Conservation (phyloP, 768 basidiomycete species). For the Rhodotorula graminis region DNA sequence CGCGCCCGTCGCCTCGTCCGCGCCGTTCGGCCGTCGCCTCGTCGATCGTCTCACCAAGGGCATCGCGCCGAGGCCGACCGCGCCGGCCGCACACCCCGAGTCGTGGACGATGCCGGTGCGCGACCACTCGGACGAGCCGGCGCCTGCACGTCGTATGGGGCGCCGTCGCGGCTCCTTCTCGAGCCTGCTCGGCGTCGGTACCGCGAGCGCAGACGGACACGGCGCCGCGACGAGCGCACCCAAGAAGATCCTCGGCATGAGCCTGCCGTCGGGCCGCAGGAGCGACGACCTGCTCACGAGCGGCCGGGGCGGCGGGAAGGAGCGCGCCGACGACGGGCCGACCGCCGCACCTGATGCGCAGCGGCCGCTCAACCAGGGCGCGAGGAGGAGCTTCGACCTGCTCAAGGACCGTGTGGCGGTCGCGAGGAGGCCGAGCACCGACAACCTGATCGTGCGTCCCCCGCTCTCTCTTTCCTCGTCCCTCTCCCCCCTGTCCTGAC, state of each 20-base stretch:
- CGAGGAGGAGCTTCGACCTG: slow-evolving; percentile 21
- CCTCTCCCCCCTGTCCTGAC: no score
- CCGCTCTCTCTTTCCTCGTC: neutral
- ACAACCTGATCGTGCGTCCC: slow-evolving; percentile 33
- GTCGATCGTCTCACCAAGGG: slow-evolving; percentile 15
- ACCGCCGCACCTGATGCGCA: neutral
- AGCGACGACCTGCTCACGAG: slow-evolving; percentile 29
- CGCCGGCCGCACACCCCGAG: neutral
- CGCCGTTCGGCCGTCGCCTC: slow-evolving; percentile 28
- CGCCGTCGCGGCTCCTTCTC: slow-evolving; percentile 12
- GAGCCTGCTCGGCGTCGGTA: slow-evolving; percentile 21
- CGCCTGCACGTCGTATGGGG: neutral
- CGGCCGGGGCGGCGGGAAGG: neutral
- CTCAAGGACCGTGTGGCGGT: slow-evolving; percentile 11
- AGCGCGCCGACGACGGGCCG: neutral
- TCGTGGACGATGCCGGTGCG: slow-evolving; percentile 19
- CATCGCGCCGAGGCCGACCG: neutral
- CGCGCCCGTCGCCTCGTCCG: neutral
- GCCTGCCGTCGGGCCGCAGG: slow-evolving; percentile 14
- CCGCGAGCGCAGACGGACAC: neutral
- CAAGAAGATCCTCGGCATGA: slow-evolving; percentile 29
- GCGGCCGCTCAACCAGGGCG: neutral
- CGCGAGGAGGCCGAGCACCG: slow-evolving; percentile 31
- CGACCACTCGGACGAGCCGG: slow-evolving; percentile 14
- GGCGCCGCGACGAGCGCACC: neutral